These are phyloP conservation scores for Clarireedia paspali DNA, from an alignment of 2,329 filamentous ascomycete genomes.

Conservation along the genomic window DNA sequence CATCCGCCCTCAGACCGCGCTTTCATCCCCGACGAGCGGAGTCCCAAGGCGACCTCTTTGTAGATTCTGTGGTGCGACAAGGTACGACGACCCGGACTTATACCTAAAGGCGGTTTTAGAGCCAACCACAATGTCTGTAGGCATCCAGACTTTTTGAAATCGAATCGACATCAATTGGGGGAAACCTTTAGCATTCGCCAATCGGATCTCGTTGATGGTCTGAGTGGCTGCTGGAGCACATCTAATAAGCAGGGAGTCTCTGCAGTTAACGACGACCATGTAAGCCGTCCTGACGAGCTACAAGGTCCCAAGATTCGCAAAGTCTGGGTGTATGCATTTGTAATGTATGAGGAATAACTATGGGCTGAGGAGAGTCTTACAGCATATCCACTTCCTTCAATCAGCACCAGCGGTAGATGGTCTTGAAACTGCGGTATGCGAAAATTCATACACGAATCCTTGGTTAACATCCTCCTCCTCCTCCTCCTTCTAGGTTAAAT, in stretches of 20 bases:
- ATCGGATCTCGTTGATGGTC: background rate
- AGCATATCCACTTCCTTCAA: background rate
- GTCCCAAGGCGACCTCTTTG: no score
- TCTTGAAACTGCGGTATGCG: background rate
- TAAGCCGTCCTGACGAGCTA: background rate
- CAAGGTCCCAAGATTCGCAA: background rate
- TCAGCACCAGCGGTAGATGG: background rate
- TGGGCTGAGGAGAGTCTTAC: background rate
- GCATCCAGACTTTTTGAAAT: background rate
- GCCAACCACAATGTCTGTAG: background rate
- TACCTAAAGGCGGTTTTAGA: background rate
- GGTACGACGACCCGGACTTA: background rate
- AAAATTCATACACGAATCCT: background rate
- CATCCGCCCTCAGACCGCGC: background rate
- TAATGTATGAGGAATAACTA: no score
- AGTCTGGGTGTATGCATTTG: background rate
- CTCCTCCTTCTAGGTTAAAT: background rate
- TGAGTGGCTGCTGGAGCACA: background rate
- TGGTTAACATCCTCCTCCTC: background rate
- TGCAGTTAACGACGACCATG: background rate
- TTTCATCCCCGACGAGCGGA: no score
- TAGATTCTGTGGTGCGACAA: no score
- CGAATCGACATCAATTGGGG: conserved; percentile 1
- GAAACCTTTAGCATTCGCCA: background rate
- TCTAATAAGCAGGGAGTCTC: conserved; percentile 1